Percentiles rank a stretch among this genome's conserved stretches.
These are phyloP conservation scores for Fusarium torreyae DNA, from an alignment of 2,329 filamentous ascomycete species.

Conservation along the genomic window DNA sequence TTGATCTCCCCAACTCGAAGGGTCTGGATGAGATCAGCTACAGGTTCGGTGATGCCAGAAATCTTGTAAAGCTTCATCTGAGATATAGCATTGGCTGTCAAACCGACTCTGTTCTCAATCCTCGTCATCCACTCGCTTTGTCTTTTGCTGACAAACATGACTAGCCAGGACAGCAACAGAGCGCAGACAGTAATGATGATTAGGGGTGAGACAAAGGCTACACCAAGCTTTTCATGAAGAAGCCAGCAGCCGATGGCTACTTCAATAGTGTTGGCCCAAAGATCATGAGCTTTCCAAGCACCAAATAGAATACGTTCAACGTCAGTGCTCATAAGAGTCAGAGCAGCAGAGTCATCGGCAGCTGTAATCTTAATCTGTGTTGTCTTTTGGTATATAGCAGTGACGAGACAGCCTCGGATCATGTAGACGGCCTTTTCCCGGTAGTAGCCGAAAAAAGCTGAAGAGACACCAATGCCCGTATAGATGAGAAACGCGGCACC, in stretches of 20 bases:
- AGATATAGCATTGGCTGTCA: slow-evolving; percentile 52
- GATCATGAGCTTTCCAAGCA: slow-evolving; percentile 56
- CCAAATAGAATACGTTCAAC: slow-evolving; percentile 60
- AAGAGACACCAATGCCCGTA: slow-evolving; percentile 57
- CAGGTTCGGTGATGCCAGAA: slow-evolving; percentile 49
- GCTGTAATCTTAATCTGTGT: slow-evolving; percentile 51
- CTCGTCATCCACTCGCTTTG: slow-evolving; percentile 57
- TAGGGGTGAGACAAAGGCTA: slow-evolving; percentile 64
- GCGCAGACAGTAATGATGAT: slow-evolving; percentile 56
- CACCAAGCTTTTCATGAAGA: slow-evolving; percentile 62
- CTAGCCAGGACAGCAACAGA: slow-evolving; percentile 29
- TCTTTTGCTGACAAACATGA: slow-evolving; percentile 34
- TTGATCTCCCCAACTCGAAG: slow-evolving; percentile 52
- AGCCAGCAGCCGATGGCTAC: slow-evolving; percentile 63
- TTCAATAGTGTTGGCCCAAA: slow-evolving; percentile 60
- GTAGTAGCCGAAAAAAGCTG: slow-evolving; percentile 59
- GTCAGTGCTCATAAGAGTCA: slow-evolving; percentile 66
- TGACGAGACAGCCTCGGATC: slow-evolving; percentile 53
- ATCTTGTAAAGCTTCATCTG: slow-evolving; percentile 55
- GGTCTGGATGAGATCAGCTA: slow-evolving; percentile 50
- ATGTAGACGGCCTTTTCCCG: slow-evolving; percentile 53
- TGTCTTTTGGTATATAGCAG: slow-evolving; percentile 55
- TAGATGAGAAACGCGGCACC: slow-evolving; percentile 60
- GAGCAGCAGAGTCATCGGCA: slow-evolving; percentile 57
- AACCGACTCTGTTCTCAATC: slow-evolving; percentile 55